Evolutionary conservation across 805 yeast genomes (phyloP), one percentile per base, ranked within the genome.

Genomic region (Saccharomycopsis synnaedendra): DNA sequence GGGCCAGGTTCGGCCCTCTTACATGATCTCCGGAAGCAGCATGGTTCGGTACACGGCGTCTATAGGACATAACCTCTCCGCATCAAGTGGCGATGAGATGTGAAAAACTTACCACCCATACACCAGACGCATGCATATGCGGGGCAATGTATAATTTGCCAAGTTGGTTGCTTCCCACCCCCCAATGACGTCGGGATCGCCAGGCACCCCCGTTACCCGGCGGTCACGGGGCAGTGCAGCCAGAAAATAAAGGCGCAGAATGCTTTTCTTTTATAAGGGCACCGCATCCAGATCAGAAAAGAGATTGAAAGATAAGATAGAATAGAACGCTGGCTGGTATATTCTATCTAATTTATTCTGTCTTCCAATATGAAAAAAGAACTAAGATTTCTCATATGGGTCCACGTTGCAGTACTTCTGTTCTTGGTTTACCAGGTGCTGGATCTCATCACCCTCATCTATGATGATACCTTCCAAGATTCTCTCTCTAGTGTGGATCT

Each of bases 1-100:
- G 68, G 0, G 97, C 97, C 55, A 94, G 82, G 66, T 85, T 86
- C 41, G 95, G 75, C 1, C 75, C 75, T 51, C 67, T 63, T 49
- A 70, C 66, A 28, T 54, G 55, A n/a, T 43, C 50, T 4, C 43
- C 49, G 4, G 39, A 45, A 10, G 45, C 10, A 8, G 11, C 46
- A 29, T 39, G 41, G 29, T 39, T 45, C 4, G 33, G 27, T 9
- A 32, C 27, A 37, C 45, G n/a, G 42, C 50, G 43, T 53, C 56
- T 8, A 45, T 43, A 4, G 41, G 54, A n/a, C 65, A 52, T 47
- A 57, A 39, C 19, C 19, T 19, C 19, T 10, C 37, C 11, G 11
- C 10, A n/a, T 10, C 9, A 27, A 39, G 29, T 39, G 19, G 19
- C 19, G 9, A 27, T 8, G 11, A n/a, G 29, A 27, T n/a, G 41